These are phyloP conservation scores for Annulohypoxylon stygium DNA, from an alignment of 495 filamentous ascomycete genomes.

Conservation along the genomic window DNA sequence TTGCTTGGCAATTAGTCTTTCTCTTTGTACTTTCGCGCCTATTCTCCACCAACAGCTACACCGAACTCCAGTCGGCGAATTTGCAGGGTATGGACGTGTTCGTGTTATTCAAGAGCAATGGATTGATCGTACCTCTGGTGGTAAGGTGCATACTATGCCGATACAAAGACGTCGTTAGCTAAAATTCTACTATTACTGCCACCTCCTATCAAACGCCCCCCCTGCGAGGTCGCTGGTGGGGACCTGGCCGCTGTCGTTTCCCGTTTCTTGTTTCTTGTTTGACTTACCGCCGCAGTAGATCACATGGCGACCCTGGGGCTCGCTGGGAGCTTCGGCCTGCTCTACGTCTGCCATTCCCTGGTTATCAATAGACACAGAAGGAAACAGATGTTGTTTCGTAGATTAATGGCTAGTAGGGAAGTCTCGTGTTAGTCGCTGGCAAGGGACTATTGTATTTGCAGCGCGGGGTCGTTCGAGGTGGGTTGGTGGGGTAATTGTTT, in stretches of 20 bases:
- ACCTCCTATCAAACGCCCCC: neutral
- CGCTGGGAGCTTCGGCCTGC: slow-evolving; percentile 54
- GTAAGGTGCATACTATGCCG: slow-evolving; percentile 84
- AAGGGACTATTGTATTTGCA: slow-evolving; percentile 31
- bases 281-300: slow-evolving; percentile 85
- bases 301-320: slow-evolving; percentile 74
- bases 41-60: slow-evolving; percentile 4
- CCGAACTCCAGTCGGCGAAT: slow-evolving; percentile 5
- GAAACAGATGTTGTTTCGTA: slow-evolving; percentile 39
- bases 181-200: neutral
- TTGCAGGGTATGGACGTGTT: slow-evolving; percentile 9
- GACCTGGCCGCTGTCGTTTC: slow-evolving; percentile 26
- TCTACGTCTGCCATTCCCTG: slow-evolving; percentile 58
- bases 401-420: neutral
- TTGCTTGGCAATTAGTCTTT: slow-evolving; percentile 43
- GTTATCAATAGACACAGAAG: slow-evolving; percentile 14
- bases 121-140: slow-evolving; percentile 81
- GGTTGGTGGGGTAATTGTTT: slow-evolving; percentile 41
- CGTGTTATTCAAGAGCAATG: slow-evolving; percentile 23
- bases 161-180: slow-evolving; percentile 23
- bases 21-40: slow-evolving; percentile 11
- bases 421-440: slow-evolving; percentile 13
- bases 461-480: slow-evolving; percentile 41
- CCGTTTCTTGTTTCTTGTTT: slow-evolving; percentile 13
- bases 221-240: slow-evolving; percentile 21